Evolutionary conservation across 352 stramenopile genomes (phyloP), one percentile per base, ranked within the genome.

Genomic region (Phytophthora pseudosyringae): DNA sequence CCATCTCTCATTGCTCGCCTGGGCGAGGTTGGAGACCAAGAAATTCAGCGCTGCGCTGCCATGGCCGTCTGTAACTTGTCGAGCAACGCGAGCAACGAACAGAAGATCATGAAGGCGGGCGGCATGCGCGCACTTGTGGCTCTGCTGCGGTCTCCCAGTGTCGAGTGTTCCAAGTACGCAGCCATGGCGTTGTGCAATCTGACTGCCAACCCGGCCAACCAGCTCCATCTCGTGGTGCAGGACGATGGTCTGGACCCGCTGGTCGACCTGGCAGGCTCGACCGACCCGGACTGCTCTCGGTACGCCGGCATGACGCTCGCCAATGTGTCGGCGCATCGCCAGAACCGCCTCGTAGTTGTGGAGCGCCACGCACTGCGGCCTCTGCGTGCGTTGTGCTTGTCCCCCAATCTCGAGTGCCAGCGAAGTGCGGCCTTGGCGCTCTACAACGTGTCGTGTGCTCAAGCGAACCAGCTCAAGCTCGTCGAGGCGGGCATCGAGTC

Each of bases 131-230:
- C 83, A 13, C 75, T 97, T 13, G 75, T 97, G 13, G 50, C 44
- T 31, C 55, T 95, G 11, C 62, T 97, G 21, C 67, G 61, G 7
- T 83, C 77, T 0, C 26, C 71, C 3, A 84, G 59, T 35, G 48
- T 66, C 35, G 88, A 95, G 53, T 89, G 80, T 49, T 71, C 78
- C 32, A 94, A 96, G 52, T 98, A 93, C 64, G 81, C 92, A 16
- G 93, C 87, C 28, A 99, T 98, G 95, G 83, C 96, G 18, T 65
- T 99, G 13, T 98, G 95, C 52, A 99, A 99, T 72, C 71, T 99
- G 59, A 96, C 90, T 10, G 95, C 88, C 5, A 94, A 96, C 59
- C 78, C 83, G 7, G 85, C 80, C 4, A 98, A 98, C 69, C 92
- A 99, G 59, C 55, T 92, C 12, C 81, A 95, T 47, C 78, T 99